A percentile compares a stretch with the other conserved stretches of the same genome.
These are phyloP conservation scores for Hydrangea macrophylla DNA, from an alignment of 148 eudicot genomes.

Conservation along the genomic window DNA sequence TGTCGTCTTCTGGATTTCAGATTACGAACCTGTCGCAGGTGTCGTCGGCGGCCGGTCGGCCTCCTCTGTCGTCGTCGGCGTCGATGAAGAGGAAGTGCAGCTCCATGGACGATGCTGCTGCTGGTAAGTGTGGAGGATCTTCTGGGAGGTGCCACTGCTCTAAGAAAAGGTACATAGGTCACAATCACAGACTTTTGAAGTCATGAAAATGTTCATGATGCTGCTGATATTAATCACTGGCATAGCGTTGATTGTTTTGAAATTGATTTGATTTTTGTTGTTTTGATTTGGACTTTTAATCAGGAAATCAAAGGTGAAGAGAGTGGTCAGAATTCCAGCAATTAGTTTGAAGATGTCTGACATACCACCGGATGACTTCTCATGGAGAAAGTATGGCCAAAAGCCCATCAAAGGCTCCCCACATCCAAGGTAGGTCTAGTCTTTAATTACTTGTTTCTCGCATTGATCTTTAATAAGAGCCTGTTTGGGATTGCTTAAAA, in stretches of 20 bases:
- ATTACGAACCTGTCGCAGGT: slow-evolving; percentile 68
- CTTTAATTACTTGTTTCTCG: too few species aligned
- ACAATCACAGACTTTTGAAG: neutral
- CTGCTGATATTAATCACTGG: too few species aligned
- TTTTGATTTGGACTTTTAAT: slow-evolving; percentile 5
- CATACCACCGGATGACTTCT: slow-evolving; percentile 92
- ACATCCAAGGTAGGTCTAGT: slow-evolving; percentile 97
- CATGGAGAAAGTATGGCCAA: slow-evolving; percentile 98
- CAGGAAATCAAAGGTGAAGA: slow-evolving; percentile 82
- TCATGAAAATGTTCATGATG: too few species aligned
- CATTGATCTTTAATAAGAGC: too few species aligned
- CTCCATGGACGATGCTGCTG: slow-evolving; percentile 54
- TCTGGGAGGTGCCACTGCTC: slow-evolving; percentile 87
- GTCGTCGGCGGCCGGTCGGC: slow-evolving; percentile 71
- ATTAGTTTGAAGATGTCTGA: slow-evolving; percentile 84
- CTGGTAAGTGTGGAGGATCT: slow-evolving; percentile 63
- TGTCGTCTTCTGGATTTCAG: slow-evolving; percentile 84
- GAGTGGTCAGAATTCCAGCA: slow-evolving; percentile 75
- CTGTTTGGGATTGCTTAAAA: too few species aligned
- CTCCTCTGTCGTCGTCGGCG: slow-evolving; percentile 56
- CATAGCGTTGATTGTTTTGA: slow-evolving; percentile 4
- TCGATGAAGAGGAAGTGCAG: slow-evolving; percentile 75
- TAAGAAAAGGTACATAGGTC: slow-evolving; percentile 64
- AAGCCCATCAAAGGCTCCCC: slow-evolving; percentile 98
- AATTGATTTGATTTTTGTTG: neutral